Evolutionary conservation across 2,329 filamentous ascomycete genomes (phyloP).

Genomic region (Leptodontidium sp.): DNA sequence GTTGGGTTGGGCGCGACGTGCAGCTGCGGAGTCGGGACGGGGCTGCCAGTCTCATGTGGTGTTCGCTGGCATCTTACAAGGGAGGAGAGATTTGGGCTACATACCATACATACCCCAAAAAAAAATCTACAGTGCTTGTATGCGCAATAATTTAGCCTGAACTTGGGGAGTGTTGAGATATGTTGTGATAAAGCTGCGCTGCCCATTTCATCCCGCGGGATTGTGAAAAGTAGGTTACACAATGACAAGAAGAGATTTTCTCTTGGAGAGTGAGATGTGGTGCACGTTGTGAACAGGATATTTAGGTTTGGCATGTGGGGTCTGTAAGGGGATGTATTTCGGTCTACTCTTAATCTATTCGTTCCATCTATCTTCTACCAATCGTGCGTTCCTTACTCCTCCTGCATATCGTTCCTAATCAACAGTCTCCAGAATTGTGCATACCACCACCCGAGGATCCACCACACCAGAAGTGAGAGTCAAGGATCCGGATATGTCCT

Average conservation of each 20-base stretch:
- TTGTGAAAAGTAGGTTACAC: not conserved
- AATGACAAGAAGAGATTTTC: not conserved
- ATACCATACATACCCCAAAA: too few species aligned
- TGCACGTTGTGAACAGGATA: too few species aligned
- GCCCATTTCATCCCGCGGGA: constrained; percentile 2
- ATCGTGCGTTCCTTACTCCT: too few species aligned
- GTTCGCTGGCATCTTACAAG: constrained; percentile 19
- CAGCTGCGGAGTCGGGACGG: not conserved
- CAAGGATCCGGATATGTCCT: constrained; percentile 35
- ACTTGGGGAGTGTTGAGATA: not conserved
- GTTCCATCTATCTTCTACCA: not conserved
- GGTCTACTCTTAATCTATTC: constrained; percentile 14
- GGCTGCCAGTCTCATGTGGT: constrained; percentile 1
- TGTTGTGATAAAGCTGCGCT: not conserved
- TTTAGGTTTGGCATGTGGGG: not conserved
- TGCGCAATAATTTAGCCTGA: constrained; percentile 15
- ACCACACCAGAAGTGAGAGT: constrained; percentile 6
- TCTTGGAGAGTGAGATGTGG: not conserved
- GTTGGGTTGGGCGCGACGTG: constrained; percentile 12
- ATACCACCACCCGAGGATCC: not conserved
- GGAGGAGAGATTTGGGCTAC: not conserved
- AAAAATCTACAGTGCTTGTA: not conserved
- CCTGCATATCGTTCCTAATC: too few species aligned
- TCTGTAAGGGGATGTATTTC: not conserved
- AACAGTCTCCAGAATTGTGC: not conserved